Conservation (phyloP, 2,329 filamentous ascomycete genomes). For the Fusarium abutilonis region DNA sequence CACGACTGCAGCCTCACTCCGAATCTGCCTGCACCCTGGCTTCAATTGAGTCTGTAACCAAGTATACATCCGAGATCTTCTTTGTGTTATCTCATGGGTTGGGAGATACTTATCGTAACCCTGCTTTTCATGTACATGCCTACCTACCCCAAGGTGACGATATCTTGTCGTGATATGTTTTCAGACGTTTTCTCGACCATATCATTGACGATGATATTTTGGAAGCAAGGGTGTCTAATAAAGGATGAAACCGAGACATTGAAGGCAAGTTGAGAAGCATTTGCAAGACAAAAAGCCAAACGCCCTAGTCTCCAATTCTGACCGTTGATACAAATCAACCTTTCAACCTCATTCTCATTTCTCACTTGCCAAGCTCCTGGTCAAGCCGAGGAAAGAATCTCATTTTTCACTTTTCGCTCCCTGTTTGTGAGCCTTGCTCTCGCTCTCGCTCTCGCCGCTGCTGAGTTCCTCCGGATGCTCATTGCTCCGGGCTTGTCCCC, state of each 20-base stretch:
- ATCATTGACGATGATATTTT: conserved; percentile 19
- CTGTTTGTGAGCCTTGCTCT: conserved; percentile 25
- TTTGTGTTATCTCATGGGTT: conserved; percentile 19
- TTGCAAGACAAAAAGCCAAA: neutral
- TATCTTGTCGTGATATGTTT: conserved; percentile 7
- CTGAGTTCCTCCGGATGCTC: conserved; percentile 23
- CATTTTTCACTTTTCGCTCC: conserved; percentile 37
- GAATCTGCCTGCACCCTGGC: neutral
- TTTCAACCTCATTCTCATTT: conserved; percentile 27
- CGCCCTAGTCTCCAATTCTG: conserved; percentile 3
- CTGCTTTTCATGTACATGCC: conserved; percentile 16
- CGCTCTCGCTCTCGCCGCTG: conserved; percentile 13
- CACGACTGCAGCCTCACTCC: neutral
- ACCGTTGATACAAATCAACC: conserved; percentile 19
- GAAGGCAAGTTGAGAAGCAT: neutral
- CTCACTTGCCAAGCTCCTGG: conserved; percentile 19
- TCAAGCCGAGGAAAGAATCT: conserved; percentile 25
- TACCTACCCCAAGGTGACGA: conserved; percentile 12
- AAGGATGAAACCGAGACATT: neutral
- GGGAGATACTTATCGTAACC: conserved; percentile 29
- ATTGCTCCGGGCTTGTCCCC: conserved; percentile 26
- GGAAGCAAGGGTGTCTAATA: neutral
- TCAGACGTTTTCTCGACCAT: conserved; percentile 1
- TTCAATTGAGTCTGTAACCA: conserved; percentile 5
- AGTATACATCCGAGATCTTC: conserved; percentile 24